These are phyloP conservation scores for Venturia carpophila DNA, from an alignment of 2,329 filamentous ascomycete genomes.

Conservation along the genomic window DNA sequence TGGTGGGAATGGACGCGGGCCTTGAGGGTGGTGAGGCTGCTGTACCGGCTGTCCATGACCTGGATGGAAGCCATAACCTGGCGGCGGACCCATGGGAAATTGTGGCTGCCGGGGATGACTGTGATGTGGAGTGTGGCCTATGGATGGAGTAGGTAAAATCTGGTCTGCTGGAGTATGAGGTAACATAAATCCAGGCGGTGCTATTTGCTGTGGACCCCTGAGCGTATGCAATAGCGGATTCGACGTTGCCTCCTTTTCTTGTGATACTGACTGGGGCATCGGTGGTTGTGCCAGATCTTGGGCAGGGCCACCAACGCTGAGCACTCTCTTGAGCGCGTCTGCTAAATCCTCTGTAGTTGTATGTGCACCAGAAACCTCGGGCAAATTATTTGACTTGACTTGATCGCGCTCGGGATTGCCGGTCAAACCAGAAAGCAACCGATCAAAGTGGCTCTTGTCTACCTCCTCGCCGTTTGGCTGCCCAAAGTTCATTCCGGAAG, in stretches of 20 bases:
- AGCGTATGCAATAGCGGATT: slow-evolving; percentile 52
- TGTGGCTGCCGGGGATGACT: slow-evolving; percentile 46
- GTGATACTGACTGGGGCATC: slow-evolving; percentile 22
- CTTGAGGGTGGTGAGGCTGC: slow-evolving; percentile 18
- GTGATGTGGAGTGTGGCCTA: slow-evolving; percentile 51
- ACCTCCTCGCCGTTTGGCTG: too few relatives aligned
- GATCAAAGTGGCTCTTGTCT: slow-evolving; percentile 11
- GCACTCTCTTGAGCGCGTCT: slow-evolving; percentile 44
- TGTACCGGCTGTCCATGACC: slow-evolving; percentile 27
- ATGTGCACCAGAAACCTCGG: slow-evolving; percentile 11
- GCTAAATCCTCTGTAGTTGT: slow-evolving; percentile 36
- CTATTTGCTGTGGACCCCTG: slow-evolving; percentile 28
- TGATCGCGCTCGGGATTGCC: not conserved
- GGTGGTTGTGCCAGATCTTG: slow-evolving; percentile 31
- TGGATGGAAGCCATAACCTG: slow-evolving; percentile 31
- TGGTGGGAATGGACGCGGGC: slow-evolving; percentile 20
- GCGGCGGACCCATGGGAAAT: slow-evolving; percentile 41
- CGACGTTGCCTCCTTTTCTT: slow-evolving; percentile 28
- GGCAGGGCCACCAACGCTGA: slow-evolving; percentile 37
- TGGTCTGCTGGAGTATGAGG: slow-evolving; percentile 48
- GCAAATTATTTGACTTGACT: not conserved
- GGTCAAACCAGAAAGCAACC: slow-evolving; percentile 16
- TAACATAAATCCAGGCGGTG: not conserved
- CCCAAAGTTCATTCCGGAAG: too few relatives aligned
- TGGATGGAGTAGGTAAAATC: slow-evolving; percentile 40